Percentiles rank a stretch among this genome's conserved stretches.
Conservation (phyloP, 371 early-diverging fungal species). For the Lichtheimia corymbifera region DNA sequence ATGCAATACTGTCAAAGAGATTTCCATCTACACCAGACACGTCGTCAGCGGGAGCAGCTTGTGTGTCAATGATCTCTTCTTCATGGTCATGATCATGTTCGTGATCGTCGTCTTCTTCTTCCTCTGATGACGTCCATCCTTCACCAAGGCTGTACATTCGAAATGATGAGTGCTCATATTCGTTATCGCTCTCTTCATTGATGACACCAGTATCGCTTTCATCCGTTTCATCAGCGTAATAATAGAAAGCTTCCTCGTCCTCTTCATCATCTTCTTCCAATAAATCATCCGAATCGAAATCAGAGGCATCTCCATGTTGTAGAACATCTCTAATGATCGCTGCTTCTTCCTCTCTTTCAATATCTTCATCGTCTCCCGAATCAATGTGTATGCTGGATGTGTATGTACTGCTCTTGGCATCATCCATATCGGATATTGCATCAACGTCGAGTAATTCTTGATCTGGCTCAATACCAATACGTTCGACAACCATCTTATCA, state of each 20-base stretch:
- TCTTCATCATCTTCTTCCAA: slow-evolving; percentile 20
- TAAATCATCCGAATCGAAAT: slow-evolving; percentile 20
- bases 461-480: slow-evolving; percentile 13
- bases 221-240: slow-evolving; percentile 11
- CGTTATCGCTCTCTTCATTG: slow-evolving; percentile 41
- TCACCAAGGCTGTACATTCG: slow-evolving; percentile 3
- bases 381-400: slow-evolving; percentile 40
- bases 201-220: slow-evolving; percentile 8
- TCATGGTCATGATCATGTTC: slow-evolving; percentile 34
- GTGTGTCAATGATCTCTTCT: slow-evolving; percentile 6
- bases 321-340: slow-evolving; percentile 39
- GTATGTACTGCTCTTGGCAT: slow-evolving; percentile 10
- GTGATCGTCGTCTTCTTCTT: slow-evolving; percentile 38
- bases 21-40: slow-evolving; percentile 22
- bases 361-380: slow-evolving; percentile 46
- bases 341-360: slow-evolving; percentile 42
- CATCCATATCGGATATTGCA: slow-evolving; percentile 8
- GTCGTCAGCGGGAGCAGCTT: not conserved
- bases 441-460: slow-evolving; percentile 15
- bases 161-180: slow-evolving; percentile 2
- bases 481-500: slow-evolving; percentile 18
- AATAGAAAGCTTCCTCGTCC: slow-evolving; percentile 19
- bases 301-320: slow-evolving; percentile 19
- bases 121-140: slow-evolving; percentile 40
- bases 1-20: slow-evolving; percentile 34